A percentile compares a stretch with the other conserved stretches of the same genome.
phyloP scores from a whole-genome alignment of 116 monocot species.

The Zostera marina region DNA sequence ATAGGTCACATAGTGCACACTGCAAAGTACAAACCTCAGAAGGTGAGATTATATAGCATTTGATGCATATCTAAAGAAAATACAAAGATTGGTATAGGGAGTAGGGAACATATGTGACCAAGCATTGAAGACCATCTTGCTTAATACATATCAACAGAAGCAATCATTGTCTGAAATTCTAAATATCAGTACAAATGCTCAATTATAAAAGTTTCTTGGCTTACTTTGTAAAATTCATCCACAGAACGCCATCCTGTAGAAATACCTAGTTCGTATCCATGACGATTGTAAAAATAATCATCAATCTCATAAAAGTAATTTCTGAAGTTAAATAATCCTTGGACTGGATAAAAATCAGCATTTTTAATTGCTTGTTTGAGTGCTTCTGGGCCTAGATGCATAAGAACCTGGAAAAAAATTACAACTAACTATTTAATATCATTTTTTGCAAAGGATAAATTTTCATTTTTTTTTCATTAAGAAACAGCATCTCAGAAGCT shows the following conservation, averaged over 20 bases:
- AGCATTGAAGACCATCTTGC: too few species aligned
- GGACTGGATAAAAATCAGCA: conserved; percentile 60
- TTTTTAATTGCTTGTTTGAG: conserved; percentile 54
- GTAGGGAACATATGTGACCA: too few species aligned
- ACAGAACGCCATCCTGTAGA: conserved; percentile 28
- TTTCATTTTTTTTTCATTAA: too few species aligned
- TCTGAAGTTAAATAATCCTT: conserved; percentile 30
- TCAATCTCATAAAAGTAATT: conserved; percentile 30
- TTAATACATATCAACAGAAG: conserved; percentile 1
- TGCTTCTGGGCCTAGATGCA: conserved; percentile 53
- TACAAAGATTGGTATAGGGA: too few species aligned
- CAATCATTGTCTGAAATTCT: background rate
- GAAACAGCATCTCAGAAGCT: too few species aligned
- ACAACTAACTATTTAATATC: background rate
- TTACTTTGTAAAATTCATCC: conserved; percentile 28
- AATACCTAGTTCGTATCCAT: conserved; percentile 20
- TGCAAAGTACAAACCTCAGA: too few species aligned
- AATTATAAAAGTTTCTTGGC: conserved; percentile 7
- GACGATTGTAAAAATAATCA: conserved; percentile 16
- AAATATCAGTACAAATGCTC: background rate
- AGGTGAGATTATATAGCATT: too few species aligned
- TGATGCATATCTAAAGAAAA: too few species aligned
- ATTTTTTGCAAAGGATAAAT: too few species aligned
- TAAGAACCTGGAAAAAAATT: conserved; percentile 42
- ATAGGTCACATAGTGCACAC: background rate